phyloP scores from a whole-genome alignment of 306 rosid species.

The Pyrus pyrifolia region DNA sequence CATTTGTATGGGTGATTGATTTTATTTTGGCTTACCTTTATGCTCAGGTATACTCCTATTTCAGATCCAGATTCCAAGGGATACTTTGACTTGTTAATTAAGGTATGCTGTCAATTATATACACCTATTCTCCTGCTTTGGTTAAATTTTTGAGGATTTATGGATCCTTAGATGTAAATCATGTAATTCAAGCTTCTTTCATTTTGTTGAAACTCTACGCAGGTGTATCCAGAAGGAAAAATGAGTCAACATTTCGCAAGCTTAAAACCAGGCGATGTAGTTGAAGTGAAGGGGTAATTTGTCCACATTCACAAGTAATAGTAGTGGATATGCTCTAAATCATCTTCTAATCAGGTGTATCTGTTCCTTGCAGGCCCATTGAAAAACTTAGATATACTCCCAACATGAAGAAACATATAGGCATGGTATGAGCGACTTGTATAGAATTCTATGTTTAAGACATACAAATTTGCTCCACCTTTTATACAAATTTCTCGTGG shows the following conservation, averaged over 20 bases:
- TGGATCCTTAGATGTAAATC: background rate
- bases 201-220: slow-evolving; percentile 16
- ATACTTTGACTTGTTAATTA: slow-evolving; percentile 85
- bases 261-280: slow-evolving; percentile 88
- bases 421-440: slow-evolving; percentile 62
- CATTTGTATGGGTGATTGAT: background rate
- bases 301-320: slow-evolving; percentile 7
- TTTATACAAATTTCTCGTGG: too few relatives aligned
- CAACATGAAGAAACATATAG: slow-evolving; percentile 94
- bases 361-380: slow-evolving; percentile 67
- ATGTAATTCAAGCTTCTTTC: background rate
- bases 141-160: background rate
- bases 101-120: slow-evolving; percentile 43
- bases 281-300: slow-evolving; percentile 96
- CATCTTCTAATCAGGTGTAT: slow-evolving; percentile 9
- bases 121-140: background rate
- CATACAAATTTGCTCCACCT: background rate
- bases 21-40: background rate
- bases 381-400: slow-evolving; percentile 84
- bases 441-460: background rate
- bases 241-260: slow-evolving; percentile 98
- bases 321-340: slow-evolving; percentile 13
- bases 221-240: slow-evolving; percentile 96
- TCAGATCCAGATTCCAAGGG: slow-evolving; percentile 90
- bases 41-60: slow-evolving; percentile 86